These are phyloP conservation scores for Pseudonectria buxi DNA, from an alignment of 2,329 filamentous ascomycete genomes.

Conservation along the genomic window DNA sequence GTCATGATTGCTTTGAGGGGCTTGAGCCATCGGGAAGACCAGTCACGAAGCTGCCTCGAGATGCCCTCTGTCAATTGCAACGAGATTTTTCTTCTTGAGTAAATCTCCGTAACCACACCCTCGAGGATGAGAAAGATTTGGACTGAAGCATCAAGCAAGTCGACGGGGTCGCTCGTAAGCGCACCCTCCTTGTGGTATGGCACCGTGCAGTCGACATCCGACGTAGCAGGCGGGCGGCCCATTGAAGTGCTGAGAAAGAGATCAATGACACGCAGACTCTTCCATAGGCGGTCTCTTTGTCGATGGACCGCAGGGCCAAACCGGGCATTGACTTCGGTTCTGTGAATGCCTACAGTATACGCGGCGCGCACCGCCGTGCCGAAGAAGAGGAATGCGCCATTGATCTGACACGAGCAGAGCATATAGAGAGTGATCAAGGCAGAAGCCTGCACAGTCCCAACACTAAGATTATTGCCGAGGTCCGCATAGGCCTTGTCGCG, in stretches of 20 bases:
- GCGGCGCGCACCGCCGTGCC: slow-evolving; percentile 46
- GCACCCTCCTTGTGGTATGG: slow-evolving; percentile 33
- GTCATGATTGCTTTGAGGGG: slow-evolving; percentile 34
- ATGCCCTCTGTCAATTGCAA: slow-evolving; percentile 47
- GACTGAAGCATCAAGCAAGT: slow-evolving; percentile 44
- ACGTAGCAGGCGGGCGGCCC: slow-evolving; percentile 47
- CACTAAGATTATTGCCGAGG: slow-evolving; percentile 40
- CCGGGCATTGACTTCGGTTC: slow-evolving; percentile 46
- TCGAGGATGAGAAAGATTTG: slow-evolving; percentile 48
- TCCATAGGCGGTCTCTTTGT: slow-evolving; percentile 46
- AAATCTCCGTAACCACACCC: slow-evolving; percentile 44
- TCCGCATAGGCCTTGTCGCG: slow-evolving; percentile 38
- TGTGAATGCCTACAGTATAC: slow-evolving; percentile 46
- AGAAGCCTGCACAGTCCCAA: slow-evolving; percentile 44
- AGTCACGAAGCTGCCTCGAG: slow-evolving; percentile 44
- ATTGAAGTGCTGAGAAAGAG: slow-evolving; percentile 47
- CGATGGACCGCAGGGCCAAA: slow-evolving; percentile 38
- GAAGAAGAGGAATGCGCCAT: slow-evolving; percentile 48
- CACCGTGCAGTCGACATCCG: slow-evolving; percentile 49
- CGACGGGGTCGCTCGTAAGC: slow-evolving; percentile 32
- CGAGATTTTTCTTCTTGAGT: slow-evolving; percentile 47
- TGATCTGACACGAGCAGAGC: slow-evolving; percentile 49
- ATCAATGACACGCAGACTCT: slow-evolving; percentile 45
- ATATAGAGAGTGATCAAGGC: slow-evolving; percentile 46
- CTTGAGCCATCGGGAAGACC: slow-evolving; percentile 43